phyloP scores from a whole-genome alignment of 176 grass and related monocot genomes.

The Lolium perenne region DNA sequence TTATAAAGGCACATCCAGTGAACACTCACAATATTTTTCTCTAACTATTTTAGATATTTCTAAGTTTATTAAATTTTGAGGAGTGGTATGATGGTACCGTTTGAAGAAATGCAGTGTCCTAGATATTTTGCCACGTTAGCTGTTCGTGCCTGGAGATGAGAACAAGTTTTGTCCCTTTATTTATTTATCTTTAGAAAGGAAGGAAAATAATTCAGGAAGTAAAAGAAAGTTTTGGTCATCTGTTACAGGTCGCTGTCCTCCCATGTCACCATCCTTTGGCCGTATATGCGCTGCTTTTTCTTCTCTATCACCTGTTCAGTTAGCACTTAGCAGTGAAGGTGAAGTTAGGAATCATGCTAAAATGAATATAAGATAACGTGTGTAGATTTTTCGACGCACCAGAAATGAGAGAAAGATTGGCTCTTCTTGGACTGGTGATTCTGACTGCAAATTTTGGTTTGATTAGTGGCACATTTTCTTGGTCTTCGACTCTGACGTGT shows the following conservation, averaged over 20 bases:
- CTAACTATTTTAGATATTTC: too few relatives aligned
- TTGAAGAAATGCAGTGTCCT: too few relatives aligned
- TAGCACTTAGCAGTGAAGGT: conserved; percentile 11
- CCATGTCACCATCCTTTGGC: conserved; percentile 38
- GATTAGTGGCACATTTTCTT: not conserved
- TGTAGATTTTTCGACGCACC: conserved; percentile 34
- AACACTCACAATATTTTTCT: too few relatives aligned
- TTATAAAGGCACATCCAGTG: too few relatives aligned
- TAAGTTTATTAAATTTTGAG: too few relatives aligned
- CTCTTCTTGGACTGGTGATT: conserved; percentile 12
- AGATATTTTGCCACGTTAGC: not conserved
- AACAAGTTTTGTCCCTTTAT: not conserved
- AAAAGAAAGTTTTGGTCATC: conserved; percentile 24
- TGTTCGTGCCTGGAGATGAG: conserved; percentile 11
- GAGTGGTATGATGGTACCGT: too few relatives aligned
- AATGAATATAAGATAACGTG: not conserved
- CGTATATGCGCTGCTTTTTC: conserved; percentile 19
- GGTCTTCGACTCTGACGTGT: conserved; percentile 15
- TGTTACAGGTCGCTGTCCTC: conserved; percentile 53
- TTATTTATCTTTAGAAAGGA: not conserved
- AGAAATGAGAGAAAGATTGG: conserved; percentile 15
- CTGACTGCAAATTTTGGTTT: conserved; percentile 13
- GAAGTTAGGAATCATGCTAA: conserved; percentile 47
- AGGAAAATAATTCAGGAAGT: too few relatives aligned
- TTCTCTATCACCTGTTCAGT: conserved; percentile 31